Conservation (phyloP, 2,329 filamentous ascomycete genomes). For the Helminthosporium solani region DNA sequence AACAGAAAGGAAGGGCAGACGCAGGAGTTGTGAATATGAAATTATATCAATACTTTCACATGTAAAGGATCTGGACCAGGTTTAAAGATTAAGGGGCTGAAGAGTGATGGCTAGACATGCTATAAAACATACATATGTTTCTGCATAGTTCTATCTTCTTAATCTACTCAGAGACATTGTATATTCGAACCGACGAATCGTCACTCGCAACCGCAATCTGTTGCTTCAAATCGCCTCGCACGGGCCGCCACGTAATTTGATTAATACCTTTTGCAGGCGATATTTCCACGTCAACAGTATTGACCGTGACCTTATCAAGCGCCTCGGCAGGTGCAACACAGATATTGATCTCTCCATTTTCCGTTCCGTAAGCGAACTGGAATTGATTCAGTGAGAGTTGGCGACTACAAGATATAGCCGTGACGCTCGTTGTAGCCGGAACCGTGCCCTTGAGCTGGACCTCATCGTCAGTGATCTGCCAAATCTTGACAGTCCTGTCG, state of each 20-base stretch:
- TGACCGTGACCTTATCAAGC: conserved; percentile 18
- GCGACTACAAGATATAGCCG: conserved; percentile 27
- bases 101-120: too few species aligned
- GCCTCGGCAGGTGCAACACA: conserved; percentile 7
- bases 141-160: background rate
- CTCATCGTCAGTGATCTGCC: conserved; percentile 43
- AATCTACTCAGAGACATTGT: conserved; percentile 9
- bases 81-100: too few species aligned
- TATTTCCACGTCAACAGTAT: conserved; percentile 14
- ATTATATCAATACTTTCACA: too few species aligned
- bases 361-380: conserved; percentile 37
- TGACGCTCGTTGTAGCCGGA: conserved; percentile 28
- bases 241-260: conserved; percentile 37
- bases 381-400: background rate
- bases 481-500: conserved; percentile 76
- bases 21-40: too few species aligned
- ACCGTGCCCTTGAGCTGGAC: conserved; percentile 24
- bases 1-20: too few species aligned
- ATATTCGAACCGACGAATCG: conserved; percentile 44
- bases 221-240: conserved; percentile 6
- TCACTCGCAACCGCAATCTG: conserved; percentile 46
- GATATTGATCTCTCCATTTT: conserved; percentile 31
- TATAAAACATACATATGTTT: too few species aligned
- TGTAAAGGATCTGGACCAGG: too few species aligned
- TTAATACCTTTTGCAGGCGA: conserved; percentile 33